Evolutionary conservation across 768 basidiomycete genomes (phyloP), one percentile per base, ranked within the genome.

Genomic region (Leccinum fibrillosum): DNA sequence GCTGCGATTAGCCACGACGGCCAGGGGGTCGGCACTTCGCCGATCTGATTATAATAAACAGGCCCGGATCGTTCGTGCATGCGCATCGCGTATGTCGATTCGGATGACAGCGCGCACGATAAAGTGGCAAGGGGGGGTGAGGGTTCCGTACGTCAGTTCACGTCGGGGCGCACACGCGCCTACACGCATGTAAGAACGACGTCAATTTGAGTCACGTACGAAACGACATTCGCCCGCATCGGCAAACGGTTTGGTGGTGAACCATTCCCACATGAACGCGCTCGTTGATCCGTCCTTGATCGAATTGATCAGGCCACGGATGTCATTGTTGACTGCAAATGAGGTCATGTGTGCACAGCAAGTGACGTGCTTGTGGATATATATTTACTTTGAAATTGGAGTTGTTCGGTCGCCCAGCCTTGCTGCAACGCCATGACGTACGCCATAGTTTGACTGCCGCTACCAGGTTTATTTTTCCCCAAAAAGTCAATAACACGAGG

Each of bases 191-290:
- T 0, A 44, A 6, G 19, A 47, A 26, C 11, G 17, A 5, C 13
- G 25, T 48, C 47, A 34, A 34, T 28, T 28, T 9, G 47, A 28
- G 17, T 12, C 23, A 52, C 91, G 71, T 71, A 95, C 94, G 74
- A 94, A 94, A 12, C 89, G 85, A 53, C 84, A 88, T 70, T 90
- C 84, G 13, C 88, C 91, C 9, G 81, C 79, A 67, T 95, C 92
- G 6, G 80, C 84, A 65, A 84, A 94, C 4, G 94, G 86, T 64
- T 89, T 89, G 39, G 87, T 89, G 4, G 86, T 89, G 72, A 96
- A 97, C 90, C 90, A 92, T 71, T 94, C 92, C 92, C 92, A 93
- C 87, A 95, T 90, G 75, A 95, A 95, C 11, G 89, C 90, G 61
- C 90, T 91, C 6, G 94, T 94, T 12, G 88, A 82, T 0, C 88